Conservation (phyloP, 108 stramenopile genomes). For the Cyclotella distinguenda region DNA sequence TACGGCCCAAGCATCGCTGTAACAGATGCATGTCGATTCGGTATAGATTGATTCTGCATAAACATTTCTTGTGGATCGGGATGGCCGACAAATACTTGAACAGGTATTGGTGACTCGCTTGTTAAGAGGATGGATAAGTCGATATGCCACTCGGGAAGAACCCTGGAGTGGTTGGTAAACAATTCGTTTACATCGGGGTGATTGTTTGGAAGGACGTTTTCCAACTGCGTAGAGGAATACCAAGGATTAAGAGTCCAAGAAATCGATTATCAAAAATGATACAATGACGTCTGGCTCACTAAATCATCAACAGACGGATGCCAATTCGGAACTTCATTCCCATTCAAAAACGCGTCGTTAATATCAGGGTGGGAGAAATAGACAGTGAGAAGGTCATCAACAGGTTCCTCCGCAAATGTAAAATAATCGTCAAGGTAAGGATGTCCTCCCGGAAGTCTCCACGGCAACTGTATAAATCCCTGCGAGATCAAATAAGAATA, state of each 20-base stretch:
- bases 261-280: background rate
- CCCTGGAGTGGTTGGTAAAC: constrained; percentile 4
- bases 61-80: constrained; percentile 7
- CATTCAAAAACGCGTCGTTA: background rate
- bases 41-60: background rate
- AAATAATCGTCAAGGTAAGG: constrained; percentile 6
- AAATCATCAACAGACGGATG: constrained; percentile 18
- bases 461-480: background rate
- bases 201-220: constrained; percentile 4
- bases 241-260: background rate
- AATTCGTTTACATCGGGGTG: constrained; percentile 30
- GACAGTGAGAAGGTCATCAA: background rate
- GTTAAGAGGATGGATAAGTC: background rate
- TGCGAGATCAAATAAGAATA: background rate
- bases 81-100: background rate
- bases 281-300: background rate
- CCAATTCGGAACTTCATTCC: background rate
- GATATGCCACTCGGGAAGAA: constrained; percentile 17
- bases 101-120: background rate
- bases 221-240: background rate
- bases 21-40: constrained; percentile 4
- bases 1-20: background rate
- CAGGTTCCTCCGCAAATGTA: background rate
- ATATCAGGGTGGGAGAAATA: constrained; percentile 9
- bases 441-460: constrained; percentile 12